Percentiles rank a stretch among this genome's conserved stretches.
phyloP scores from a whole-genome alignment of 805 yeast genomes.

The Candida hungchunana region DNA sequence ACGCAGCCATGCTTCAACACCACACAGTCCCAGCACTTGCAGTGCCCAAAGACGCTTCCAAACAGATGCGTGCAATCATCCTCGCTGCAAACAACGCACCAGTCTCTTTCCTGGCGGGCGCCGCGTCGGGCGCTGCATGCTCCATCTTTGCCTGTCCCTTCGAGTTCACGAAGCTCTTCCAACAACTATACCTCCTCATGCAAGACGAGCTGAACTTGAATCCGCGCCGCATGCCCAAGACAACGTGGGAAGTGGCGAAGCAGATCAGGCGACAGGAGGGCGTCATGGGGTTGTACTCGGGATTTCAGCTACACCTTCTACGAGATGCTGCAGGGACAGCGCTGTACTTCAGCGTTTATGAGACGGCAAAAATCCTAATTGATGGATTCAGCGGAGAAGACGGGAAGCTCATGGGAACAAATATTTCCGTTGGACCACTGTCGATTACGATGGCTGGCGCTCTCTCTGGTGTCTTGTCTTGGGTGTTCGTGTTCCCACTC shows the following conservation, averaged over 20 bases:
- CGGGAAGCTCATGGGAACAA: conserved; percentile 32
- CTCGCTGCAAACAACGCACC: conserved; percentile 39
- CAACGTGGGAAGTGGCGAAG: conserved; percentile 42
- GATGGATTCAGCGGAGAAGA: conserved; percentile 20
- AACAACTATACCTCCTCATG: conserved; percentile 56
- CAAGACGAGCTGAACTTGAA: conserved; percentile 27
- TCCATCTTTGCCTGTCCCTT: conserved; percentile 75
- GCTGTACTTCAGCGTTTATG: conserved; percentile 70
- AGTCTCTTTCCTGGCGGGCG: conserved; percentile 51
- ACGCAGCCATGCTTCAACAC: conserved; percentile 23
- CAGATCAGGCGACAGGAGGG: conserved; percentile 61
- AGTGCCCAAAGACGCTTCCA: conserved; percentile 9
- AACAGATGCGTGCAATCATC: conserved; percentile 8
- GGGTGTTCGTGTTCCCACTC: conserved; percentile 74
- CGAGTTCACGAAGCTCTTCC: conserved; percentile 76
- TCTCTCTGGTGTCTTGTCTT: conserved; percentile 66
- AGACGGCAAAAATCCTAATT: conserved; percentile 57
- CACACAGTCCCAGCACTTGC: conserved; percentile 17
- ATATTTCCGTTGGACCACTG: conserved; percentile 32
- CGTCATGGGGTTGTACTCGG: conserved; percentile 61
- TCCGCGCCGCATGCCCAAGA: conserved; percentile 32
- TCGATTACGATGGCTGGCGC: conserved; percentile 73
- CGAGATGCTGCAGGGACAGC: conserved; percentile 74
- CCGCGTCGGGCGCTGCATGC: conserved; percentile 60
- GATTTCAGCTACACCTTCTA: conserved; percentile 59